Base-by-base conservation (phyloP, 176 grass and related monocot genomes). In the Triticum timopheevii region DNA sequence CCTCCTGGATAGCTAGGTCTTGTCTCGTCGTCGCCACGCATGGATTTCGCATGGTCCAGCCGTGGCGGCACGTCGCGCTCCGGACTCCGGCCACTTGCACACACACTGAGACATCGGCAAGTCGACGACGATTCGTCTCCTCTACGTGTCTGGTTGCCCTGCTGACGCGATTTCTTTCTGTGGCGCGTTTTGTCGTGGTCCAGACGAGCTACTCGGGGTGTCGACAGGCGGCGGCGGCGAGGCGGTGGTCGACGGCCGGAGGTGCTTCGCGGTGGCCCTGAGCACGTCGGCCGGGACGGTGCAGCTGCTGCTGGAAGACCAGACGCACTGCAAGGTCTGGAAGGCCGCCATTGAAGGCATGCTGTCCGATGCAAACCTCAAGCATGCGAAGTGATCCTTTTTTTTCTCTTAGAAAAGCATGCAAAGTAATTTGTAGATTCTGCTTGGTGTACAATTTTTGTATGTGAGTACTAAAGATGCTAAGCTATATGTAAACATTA, bases 311-410 rank as follows among this genome's bases (percentile, higher is more conserved):
- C 83, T 98, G 75, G 91, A 95, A 34, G 83, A 92, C 83, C 87
- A 90, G 73, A 95, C 36, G 80, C 90, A 85, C 78, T 93, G 85
- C 69, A 98, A 90, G 89, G 62, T 92, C 64, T 98, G 95, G 93
- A 95, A 84, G 56, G 90, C 91, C 52, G 84, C 89, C 80, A 90
- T 98, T 40, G 88, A 80, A 13, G 69, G 80, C 73, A 85, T 98
- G 66, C 59, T 95, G 12, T 93, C 87, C 17, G 79, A 82, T 10
- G 52, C 67, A 3, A 65, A 61, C 67, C 82, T 92, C 39, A 93
- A 84, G 61, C 79, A 80, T 15, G n/a, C 13, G 0, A 69, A 59
- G 27, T 36, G 33, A 30, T 54, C 6, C 1, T 17, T 54, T 17
- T 49, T 19, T 54, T 7, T 54, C 15, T 52, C 6, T 4, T 54